Base-by-base conservation (phyloP, 1,139 yeast genomes). In the Suhomyces atakaporum region DNA sequence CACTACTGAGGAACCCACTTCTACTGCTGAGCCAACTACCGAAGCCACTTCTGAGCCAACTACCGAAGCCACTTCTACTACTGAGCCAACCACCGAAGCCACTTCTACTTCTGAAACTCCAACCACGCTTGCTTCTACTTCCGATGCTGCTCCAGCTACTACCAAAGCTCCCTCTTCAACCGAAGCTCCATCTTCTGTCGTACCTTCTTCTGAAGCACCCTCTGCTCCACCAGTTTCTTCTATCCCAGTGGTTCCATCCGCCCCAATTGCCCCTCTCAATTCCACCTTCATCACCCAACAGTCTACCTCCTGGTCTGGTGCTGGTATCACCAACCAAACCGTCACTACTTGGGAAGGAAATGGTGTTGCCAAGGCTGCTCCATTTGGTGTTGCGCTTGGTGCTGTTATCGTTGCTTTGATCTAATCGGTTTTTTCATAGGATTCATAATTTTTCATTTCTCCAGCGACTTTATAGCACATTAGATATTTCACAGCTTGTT, bases 371-470 rank as follows among this genome's bases (percentile, higher is more conserved):
- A 34, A 51, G 19, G 40, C 48, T 23, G 63, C 59, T 16, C 68
- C 71, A 25, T 53, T 56, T 11, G 70, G 73, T 35, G 69, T 65
- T 25, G 47, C 58, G 9, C 31, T 67, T 20, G 71, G 70, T 24
- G 66, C 64, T 12, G 46, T 56, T 40, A 71, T 63, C 25, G 46
- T 66, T 39, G 66, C 67, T 18, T 56, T 69, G 42, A 48, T 68
- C 46, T 68, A 54, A 51, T 12, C 12, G n/a, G 7, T 11, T 26
- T 16, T 9, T 16, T 16, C 11, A 13, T 14, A 8, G 12, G 26
- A 16, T 29, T 22, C 22, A 29, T 16, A 15, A n/a, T 11, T 21
- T 27, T 38, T 34, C 38, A 38, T 15, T 38, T 38, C 41, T 33
- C 10, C 38, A 12, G 24, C 35, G 19, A 25, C 32, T 27, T 24